Base-by-base conservation (phyloP, 2,329 filamentous ascomycete genomes). In the Aspergillus proliferans region DNA sequence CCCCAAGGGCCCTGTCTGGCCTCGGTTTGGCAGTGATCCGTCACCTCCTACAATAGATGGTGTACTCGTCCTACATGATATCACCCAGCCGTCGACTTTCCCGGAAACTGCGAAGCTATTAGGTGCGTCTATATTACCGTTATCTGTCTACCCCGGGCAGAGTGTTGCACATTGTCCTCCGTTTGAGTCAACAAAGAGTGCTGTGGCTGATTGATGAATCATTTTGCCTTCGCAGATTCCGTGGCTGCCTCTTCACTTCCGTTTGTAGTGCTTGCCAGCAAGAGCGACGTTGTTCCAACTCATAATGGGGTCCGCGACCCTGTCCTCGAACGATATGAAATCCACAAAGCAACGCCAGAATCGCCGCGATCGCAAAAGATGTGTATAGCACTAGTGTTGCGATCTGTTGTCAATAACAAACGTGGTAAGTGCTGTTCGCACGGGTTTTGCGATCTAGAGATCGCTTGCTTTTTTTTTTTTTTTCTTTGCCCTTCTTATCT, bases 11-110 rank as follows among this genome's bases (percentile, higher is more conserved):
- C 63, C 75, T 42, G 54, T 63, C 45, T 76, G 80, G 80, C 81
- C 81, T 36, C 70, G 73, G 30, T 70, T 68, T 19, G 65, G 77
- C 39, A 73, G 85, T 62, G 87, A 88, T 51, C 77, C 84, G 54
- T 80, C 84, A 52, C 77, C 88, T 51, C 88, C 89, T 45, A 80
- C 78, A 38, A 80, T 95, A 61, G 88, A 97, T 62, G 92, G 87
- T 18, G 89, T 87, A 42, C 73, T 96, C 58, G 81, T 92, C 50
- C 74, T 97, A 44, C 95, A 95, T 76, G 88, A 96, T 77, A 86
- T 94, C 41, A 87, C 84, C 68, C 86, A 87, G 65, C 79, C 82
- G 58, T 82, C 84, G 52, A 92, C 85, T 65, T 82, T 95, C 59
- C 78, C 79, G 51, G 82, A 86, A 52, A 76, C 95, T 47, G 85